Evolutionary conservation across 1,139 yeast genomes (phyloP), one percentile per base, ranked within the genome.

Genomic region (Trichomonascaceae sp.): DNA sequence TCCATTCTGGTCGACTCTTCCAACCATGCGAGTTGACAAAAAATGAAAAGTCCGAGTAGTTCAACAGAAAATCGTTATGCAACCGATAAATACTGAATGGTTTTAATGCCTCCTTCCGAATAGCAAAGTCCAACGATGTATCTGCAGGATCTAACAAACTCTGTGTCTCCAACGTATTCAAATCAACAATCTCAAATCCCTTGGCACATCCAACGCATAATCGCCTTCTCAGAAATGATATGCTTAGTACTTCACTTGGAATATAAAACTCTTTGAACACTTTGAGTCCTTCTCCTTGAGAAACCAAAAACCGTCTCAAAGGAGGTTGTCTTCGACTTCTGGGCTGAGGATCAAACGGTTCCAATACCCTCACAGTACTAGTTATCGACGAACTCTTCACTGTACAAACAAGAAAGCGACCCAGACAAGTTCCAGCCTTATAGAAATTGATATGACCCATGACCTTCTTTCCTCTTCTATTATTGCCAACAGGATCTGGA

Each of bases 21-120:
- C 99, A 93, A 36, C 99, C 99, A 68, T 91, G 91, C 57, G 88
- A 80, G 65, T 93, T 91, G 61, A 93, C 95, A 71, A 87, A 89
- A 70, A 93, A 93, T 50, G 96, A 93, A 69, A 93, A 91, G 66
- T 90, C 96, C 2, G 95, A 83, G 67, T 90, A 93, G 68, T 91
- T 85, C 57, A 93, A 78, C 64, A 93, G 73, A 67, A 93, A 91
- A 72, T 91, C 95, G 56, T 85, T 84, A 58, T 95, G 95, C 58
- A 93, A 81, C 56, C 96, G 80, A 69, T 91, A 95, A 58, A 93
- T 90, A 3, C 96, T 91, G 68, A 90, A 81, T 24, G 99, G 99
- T 61, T 88, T 87, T 56, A 93, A 80, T 7, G 83, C 81, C 70
- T 88, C 96, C 58, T 86, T 82, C 61, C 87, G 87, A 45, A 87